Percentiles rank a stretch among this genome's conserved stretches.
Conservation (phyloP, 164 flowering plant genomes). For the Paratinospora sagittata region DNA sequence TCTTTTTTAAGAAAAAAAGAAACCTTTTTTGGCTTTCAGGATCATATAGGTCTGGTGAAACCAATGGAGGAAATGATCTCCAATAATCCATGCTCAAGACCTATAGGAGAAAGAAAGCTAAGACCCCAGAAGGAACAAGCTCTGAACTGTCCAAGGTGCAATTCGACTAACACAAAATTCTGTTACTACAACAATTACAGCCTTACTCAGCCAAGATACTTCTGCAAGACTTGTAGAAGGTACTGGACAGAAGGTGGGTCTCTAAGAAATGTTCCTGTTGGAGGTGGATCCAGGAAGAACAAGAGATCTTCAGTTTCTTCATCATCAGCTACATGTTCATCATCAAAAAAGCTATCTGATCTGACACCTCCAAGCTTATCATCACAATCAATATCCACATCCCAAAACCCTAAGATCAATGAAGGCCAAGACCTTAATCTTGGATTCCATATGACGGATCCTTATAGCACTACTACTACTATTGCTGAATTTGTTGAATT, state of each 20-base stretch:
- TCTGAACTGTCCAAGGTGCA: slow-evolving; percentile 90
- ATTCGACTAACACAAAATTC: slow-evolving; percentile 87
- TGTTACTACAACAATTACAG: slow-evolving; percentile 98
- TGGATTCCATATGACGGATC: slow-evolving; percentile 37
- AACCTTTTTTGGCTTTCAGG: slow-evolving; percentile 31
- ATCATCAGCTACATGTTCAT: slow-evolving; percentile 15
- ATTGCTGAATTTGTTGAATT: slow-evolving; percentile 28
- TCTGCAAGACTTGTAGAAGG: slow-evolving; percentile 91
- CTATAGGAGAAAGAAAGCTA: slow-evolving; percentile 46
- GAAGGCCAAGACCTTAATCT: slow-evolving; percentile 70
- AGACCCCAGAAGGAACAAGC: slow-evolving; percentile 79
- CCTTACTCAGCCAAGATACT: slow-evolving; percentile 92
- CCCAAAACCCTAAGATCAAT: slow-evolving; percentile 53
- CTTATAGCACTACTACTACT: slow-evolving; percentile 12
- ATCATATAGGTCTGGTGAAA: slow-evolving; percentile 60
- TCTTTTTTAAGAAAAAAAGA: not conserved
- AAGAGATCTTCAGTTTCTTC: slow-evolving; percentile 47
- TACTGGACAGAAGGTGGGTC: slow-evolving; percentile 99
- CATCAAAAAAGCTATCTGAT: slow-evolving; percentile 37
- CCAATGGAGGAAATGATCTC: slow-evolving; percentile 69
- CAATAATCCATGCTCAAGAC: slow-evolving; percentile 37
- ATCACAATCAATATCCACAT: not conserved
- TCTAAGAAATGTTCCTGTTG: slow-evolving; percentile 89
- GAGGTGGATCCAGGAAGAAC: slow-evolving; percentile 93
- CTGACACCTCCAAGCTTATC: slow-evolving; percentile 22